Conservation (phyloP, 176 grass and related monocot species). For the Dendrocalamus sinicus region DNA sequence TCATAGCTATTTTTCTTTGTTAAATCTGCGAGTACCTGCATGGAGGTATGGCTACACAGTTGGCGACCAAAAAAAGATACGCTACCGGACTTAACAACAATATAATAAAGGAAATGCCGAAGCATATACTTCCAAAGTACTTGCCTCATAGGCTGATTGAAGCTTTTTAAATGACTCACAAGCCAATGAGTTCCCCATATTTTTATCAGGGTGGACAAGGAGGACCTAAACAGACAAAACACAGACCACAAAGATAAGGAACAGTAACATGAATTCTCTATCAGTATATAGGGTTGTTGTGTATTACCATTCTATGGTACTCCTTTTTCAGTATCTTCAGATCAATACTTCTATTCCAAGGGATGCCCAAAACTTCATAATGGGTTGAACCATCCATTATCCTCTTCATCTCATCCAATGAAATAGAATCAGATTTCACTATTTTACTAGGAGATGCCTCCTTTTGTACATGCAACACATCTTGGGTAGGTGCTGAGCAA, state of each 20-base stretch:
- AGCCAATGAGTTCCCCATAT: constrained; percentile 80
- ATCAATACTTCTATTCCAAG: constrained; percentile 58
- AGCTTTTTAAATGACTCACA: constrained; percentile 99
- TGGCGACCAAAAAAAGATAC: constrained; percentile 20
- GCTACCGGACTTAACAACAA: background rate
- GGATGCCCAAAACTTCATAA: constrained; percentile 87
- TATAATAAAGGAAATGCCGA: constrained; percentile 23
- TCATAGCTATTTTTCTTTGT: constrained; percentile 91
- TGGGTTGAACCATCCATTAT: constrained; percentile 80
- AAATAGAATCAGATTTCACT: constrained; percentile 66
- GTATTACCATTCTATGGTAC: constrained; percentile 79
- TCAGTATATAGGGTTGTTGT: background rate
- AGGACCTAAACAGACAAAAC: constrained; percentile 64
- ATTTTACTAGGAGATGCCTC: constrained; percentile 75
- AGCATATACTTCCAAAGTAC: constrained; percentile 38
- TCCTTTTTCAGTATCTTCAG: constrained; percentile 65
- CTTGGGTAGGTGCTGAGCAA: constrained; percentile 67
- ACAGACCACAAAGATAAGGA: constrained; percentile 35
- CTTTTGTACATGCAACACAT: constrained; percentile 66
- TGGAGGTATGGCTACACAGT: constrained; percentile 22
- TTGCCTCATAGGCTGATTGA: constrained; percentile 98
- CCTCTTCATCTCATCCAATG: constrained; percentile 93
- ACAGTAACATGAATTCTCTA: constrained; percentile 3
- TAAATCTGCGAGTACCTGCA: constrained; percentile 88
- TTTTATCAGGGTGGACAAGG: constrained; percentile 99